Evolutionary conservation across 2,329 filamentous ascomycete species (phyloP), one percentile per base, ranked within the genome.

Genomic region (Nakataea oryzae): DNA sequence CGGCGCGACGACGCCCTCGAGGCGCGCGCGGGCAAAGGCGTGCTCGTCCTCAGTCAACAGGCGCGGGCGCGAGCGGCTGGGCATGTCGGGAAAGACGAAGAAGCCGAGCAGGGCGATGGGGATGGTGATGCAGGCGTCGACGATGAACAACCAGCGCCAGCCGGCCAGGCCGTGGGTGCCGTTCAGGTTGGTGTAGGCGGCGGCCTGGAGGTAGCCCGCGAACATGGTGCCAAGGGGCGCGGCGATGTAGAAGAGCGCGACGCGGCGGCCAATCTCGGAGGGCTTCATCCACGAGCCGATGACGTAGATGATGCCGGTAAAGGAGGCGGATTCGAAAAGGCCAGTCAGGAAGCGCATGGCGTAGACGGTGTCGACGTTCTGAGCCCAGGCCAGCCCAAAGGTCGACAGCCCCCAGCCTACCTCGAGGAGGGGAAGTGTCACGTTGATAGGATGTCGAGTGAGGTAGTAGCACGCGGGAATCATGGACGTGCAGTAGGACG

Each of bases 211-310:
- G 61, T 73, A 74, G 1, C 72, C 72, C 54, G 68, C 70, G 26
- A 74, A 63, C 70, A 74, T 72, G 4, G 24, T 30, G 7, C 67
- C 67, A 81, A 81, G 81, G 1, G 86, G 75, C 0, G 84, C 84
- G 13, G 82, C 83, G 0, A 82, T 77, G 1, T 83, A 86, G 67
- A 88, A 88, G 59, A 88, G 81, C 58, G 82, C 85, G 4, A 79
- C 83, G 1, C 86, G 78, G 69, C 87, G 88, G 0, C 83, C 84
- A 0, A 88, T 77, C 64, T 88, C 85, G 14, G 76, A 74, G 21
- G 79, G 77, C 0, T 79, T 86, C 66, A 87, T 87, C 84, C 85
- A 87, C 0, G 81, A 74, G 8, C 77, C 76, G 3, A 79, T 71
- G 61, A 78, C 72, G 63, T 77, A 78, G 64, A 78, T 75, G 56